Conservation (phyloP, 768 basidiomycete genomes). For the Macrolepiota dolichaula region DNA sequence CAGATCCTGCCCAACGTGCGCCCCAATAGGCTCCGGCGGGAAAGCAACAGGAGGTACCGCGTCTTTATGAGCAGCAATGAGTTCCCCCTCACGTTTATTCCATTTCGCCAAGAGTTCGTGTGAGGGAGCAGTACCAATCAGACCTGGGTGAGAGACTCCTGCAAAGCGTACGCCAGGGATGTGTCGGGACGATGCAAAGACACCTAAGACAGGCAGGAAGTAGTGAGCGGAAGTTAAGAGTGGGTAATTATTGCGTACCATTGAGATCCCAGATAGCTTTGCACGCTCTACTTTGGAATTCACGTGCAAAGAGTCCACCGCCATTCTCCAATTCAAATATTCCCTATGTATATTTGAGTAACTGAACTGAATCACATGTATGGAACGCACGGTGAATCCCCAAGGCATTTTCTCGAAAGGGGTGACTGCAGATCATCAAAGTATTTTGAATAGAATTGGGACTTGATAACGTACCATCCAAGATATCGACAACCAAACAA, state of each 20-base stretch:
- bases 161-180: conserved; percentile 79
- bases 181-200: conserved; percentile 72
- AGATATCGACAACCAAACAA: conserved; percentile 74
- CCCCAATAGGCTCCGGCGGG: conserved; percentile 54
- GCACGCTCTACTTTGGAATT: conserved; percentile 67
- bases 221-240: not conserved
- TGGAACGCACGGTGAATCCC: conserved; percentile 62
- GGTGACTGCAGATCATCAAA: conserved; percentile 35
- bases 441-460: not conserved
- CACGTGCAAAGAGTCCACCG: conserved; percentile 65
- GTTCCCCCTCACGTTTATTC: conserved; percentile 67
- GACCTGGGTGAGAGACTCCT: conserved; percentile 72
- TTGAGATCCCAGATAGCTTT: conserved; percentile 85
- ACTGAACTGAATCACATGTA: not conserved
- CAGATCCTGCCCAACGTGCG: conserved; percentile 70
- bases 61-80: conserved; percentile 51
- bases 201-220: conserved; percentile 32
- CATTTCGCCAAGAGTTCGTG: conserved; percentile 68
- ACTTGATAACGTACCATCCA: conserved; percentile 51
- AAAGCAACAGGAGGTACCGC: conserved; percentile 65
- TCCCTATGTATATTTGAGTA: conserved; percentile 34
- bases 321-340: conserved; percentile 75
- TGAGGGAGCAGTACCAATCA: conserved; percentile 77
- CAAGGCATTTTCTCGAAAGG: conserved; percentile 77
- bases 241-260: conserved; percentile 30